Percentiles rank a stretch among this genome's conserved stretches.
Conservation (phyloP, 805 yeast species). For the Maudiozyma saulgeensis region DNA sequence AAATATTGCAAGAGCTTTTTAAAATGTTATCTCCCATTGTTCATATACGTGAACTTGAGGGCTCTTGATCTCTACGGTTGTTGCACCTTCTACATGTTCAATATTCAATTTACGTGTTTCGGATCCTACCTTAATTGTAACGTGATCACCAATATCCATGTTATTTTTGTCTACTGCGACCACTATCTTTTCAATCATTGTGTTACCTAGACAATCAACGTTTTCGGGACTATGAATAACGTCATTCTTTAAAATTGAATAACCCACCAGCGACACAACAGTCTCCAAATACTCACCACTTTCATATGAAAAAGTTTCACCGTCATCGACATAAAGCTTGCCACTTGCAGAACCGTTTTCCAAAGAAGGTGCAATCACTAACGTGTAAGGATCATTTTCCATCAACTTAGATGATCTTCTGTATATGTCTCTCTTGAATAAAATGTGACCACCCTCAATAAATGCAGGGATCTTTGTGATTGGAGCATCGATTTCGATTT, state of each 20-base stretch:
- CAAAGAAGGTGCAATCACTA: conserved; percentile 49
- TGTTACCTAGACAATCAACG: conserved; percentile 23
- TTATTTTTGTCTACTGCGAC: conserved; percentile 33
- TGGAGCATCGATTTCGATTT: conserved; percentile 33
- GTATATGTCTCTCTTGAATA: conserved; percentile 58
- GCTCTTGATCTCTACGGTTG: conserved; percentile 33
- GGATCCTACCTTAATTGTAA: conserved; percentile 31
- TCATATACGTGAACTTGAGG: conserved; percentile 40
- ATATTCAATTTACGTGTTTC: conserved; percentile 31
- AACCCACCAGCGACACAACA: conserved; percentile 30
- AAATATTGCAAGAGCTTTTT: too few species aligned
- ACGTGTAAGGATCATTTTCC: conserved; percentile 71
- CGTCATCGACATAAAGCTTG: conserved; percentile 73
- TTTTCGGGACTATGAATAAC: conserved; percentile 20
- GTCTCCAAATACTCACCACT: conserved; percentile 42
- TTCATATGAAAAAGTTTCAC: conserved; percentile 53
- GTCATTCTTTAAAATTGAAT: conserved; percentile 27
- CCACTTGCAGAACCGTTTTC: conserved; percentile 43
- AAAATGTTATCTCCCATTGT: conserved; percentile 40
- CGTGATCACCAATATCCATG: conserved; percentile 4
- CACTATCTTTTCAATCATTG: conserved; percentile 47
- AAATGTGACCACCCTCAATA: conserved; percentile 69
- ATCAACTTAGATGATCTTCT: conserved; percentile 73
- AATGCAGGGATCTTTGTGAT: conserved; percentile 61
- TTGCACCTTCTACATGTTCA: conserved; percentile 8